Evolutionary conservation across 495 filamentous ascomycete genomes (phyloP), one percentile per base, ranked within the genome.

Genomic region (Aspergillus sparsus): DNA sequence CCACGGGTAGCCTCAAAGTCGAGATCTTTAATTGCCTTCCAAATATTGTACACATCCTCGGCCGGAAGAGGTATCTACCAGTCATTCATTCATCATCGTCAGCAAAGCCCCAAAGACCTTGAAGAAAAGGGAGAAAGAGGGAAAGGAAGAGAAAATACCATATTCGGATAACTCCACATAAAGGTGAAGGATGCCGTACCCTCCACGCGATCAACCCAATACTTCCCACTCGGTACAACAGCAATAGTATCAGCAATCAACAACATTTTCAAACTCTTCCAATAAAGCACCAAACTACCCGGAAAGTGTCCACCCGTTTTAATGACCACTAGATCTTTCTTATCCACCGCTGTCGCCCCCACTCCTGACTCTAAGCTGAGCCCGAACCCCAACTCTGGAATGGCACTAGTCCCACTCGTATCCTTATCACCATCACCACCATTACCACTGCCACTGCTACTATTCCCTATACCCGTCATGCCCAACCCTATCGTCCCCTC

Each of bases 161-260:
- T 86, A 68, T 93, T 92, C 4, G 89, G 89, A 65, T 88, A 87
- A 16, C 84, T 87, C 85, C 86, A 92, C 85, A 89, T 86, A 72
- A 93, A 92, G 5, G 83, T 68, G 70, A 82, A 93, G 41, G 78
- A 83, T 7, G 81, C 86, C 56, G 85, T 82, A 0, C 82, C 85
- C 6, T 71, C 58, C 5, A 78, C 82, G 21, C 87, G 76, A 85
- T 85, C 27, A 67, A 67, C 54, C 71, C 62, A 41, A 89, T 78
- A 66, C 82, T 15, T 73, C 64, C 4, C 85, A 80, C n/a, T 77
- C 64, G 89, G 89, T 5, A 84, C 84, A 12, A 85, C 88, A 21
- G 87, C 76, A 34, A 92, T 74, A 3, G 87, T 87, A 67, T 93
- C 89, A 12, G 89, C 89, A 59, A 90, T 81, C 47, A 91, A 77